Conservation (phyloP, 2,329 filamentous ascomycete species). For the Microdochium trichocladiopsis region DNA sequence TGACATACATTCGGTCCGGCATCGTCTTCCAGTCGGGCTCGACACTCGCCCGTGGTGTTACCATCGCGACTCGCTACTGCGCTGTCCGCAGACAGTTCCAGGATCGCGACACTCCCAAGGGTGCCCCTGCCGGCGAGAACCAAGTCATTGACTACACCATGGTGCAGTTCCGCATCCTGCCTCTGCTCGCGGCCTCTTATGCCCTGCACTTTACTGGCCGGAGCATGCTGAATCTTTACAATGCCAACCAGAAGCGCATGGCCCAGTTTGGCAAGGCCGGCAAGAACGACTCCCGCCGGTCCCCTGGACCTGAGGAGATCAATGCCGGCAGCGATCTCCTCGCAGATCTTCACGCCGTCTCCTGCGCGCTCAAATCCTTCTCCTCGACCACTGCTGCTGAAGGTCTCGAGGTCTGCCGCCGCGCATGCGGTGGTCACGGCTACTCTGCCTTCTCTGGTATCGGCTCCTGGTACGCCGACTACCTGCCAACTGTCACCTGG, state of each 20-base stretch:
- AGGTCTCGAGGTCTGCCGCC: conserved; percentile 66
- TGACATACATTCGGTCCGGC: conserved; percentile 67
- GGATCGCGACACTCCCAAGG: conserved; percentile 56
- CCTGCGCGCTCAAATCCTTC: conserved; percentile 68
- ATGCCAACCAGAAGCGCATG: conserved; percentile 66
- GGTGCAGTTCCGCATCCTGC: conserved; percentile 68
- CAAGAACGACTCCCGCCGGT: conserved; percentile 38
- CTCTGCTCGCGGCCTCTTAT: conserved; percentile 66
- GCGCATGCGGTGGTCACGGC: conserved; percentile 71
- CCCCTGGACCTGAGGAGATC: conserved; percentile 61
- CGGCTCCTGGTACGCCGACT: conserved; percentile 67
- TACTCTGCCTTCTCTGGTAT: conserved; percentile 74
- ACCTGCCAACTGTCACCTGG: conserved; percentile 63
- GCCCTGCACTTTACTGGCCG: conserved; percentile 75
- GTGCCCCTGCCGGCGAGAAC: conserved; percentile 54
- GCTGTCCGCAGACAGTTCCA: conserved; percentile 73
- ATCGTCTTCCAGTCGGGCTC: conserved; percentile 69
- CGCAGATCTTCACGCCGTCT: conserved; percentile 70
- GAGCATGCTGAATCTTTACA: conserved; percentile 67
- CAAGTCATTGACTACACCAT: conserved; percentile 76
- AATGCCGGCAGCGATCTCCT: conserved; percentile 59
- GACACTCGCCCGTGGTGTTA: conserved; percentile 67
- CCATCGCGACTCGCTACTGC: conserved; percentile 69
- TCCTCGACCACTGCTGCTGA: conserved; percentile 67
- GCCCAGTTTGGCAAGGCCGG: conserved; percentile 15